Evolutionary conservation across 2,329 filamentous ascomycete genomes (phyloP).

Genomic region (Aspergillus neoniger): DNA sequence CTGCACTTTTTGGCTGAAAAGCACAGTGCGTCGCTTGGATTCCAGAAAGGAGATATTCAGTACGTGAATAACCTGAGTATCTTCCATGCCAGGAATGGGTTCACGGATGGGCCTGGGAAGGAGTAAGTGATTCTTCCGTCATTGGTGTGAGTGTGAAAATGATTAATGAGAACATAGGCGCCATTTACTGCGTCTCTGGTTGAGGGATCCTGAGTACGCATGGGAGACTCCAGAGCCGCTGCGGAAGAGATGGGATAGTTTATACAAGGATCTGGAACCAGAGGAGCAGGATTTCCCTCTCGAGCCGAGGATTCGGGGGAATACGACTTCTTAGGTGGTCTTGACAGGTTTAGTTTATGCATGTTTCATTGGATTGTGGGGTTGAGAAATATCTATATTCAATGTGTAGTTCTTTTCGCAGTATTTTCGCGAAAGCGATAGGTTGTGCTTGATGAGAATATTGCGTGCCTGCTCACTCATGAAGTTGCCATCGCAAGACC

Average conservation of each 20-base stretch:
- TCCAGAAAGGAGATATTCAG: constrained; percentile 54
- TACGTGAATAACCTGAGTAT: constrained; percentile 56
- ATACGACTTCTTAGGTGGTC: not conserved
- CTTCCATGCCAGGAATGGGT: constrained; percentile 54
- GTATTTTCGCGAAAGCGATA: too few relatives aligned
- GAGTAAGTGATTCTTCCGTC: constrained; percentile 33
- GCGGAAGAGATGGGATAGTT: constrained; percentile 40
- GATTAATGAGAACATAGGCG: constrained; percentile 30
- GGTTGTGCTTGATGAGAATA: too few relatives aligned
- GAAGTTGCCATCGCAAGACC: too few relatives aligned
- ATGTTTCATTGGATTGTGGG: too few relatives aligned
- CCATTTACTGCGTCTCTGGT: constrained; percentile 52
- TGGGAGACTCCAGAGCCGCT: constrained; percentile 48
- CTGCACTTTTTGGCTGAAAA: constrained; percentile 53
- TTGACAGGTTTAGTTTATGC: too few relatives aligned
- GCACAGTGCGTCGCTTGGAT: constrained; percentile 45
- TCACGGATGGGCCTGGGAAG: constrained; percentile 42
- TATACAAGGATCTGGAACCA: constrained; percentile 43
- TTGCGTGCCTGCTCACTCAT: too few relatives aligned
- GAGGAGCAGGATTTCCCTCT: constrained; percentile 49
- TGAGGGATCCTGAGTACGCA: constrained; percentile 49
- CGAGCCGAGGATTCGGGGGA: constrained; percentile 26
- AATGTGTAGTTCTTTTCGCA: too few relatives aligned
- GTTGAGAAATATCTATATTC: too few relatives aligned
- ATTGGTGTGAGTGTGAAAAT: not conserved